Percentiles rank a stretch among this genome's conserved stretches.
Evolutionary conservation across 2,329 filamentous ascomycete genomes (phyloP).

Genomic region (Tolypocladium amazonense): DNA sequence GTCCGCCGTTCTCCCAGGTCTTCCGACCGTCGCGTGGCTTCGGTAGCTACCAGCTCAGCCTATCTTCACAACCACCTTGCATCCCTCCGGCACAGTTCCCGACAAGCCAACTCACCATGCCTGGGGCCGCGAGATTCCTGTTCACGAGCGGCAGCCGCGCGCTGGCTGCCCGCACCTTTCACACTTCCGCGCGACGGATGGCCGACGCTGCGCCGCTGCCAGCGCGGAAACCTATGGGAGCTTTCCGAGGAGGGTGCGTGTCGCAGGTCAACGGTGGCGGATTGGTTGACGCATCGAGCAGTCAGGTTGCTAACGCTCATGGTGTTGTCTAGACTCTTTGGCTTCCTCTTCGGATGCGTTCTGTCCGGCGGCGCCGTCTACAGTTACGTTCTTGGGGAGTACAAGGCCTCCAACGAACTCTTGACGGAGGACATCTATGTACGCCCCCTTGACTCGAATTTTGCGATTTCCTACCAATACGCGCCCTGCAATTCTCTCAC

Average conservation of each 20-base stretch:
- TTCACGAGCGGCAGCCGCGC: conserved; percentile 28
- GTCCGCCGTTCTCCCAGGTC: conserved; percentile 2
- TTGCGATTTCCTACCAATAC: neutral
- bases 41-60: neutral
- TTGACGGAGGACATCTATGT: conserved; percentile 95
- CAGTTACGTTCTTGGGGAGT: conserved; percentile 88
- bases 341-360: conserved; percentile 79
- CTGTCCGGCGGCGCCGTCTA: conserved; percentile 74
- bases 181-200: conserved; percentile 38
- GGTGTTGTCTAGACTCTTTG: conserved; percentile 56
- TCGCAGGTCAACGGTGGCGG: neutral
- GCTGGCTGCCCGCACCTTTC: conserved; percentile 31
- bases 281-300: neutral
- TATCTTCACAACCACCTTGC: neutral
- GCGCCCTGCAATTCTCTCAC: neutral
- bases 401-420: conserved; percentile 86
- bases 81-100: neutral
- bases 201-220: conserved; percentile 35
- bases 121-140: conserved; percentile 31
- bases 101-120: conserved; percentile 23
- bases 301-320: neutral
- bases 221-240: conserved; percentile 47
- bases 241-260: conserved; percentile 50
- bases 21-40: neutral
- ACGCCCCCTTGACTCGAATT: conserved; percentile 30